Conservation (phyloP, 371 early-diverging fungal genomes). For the Mucor mucedo region DNA sequence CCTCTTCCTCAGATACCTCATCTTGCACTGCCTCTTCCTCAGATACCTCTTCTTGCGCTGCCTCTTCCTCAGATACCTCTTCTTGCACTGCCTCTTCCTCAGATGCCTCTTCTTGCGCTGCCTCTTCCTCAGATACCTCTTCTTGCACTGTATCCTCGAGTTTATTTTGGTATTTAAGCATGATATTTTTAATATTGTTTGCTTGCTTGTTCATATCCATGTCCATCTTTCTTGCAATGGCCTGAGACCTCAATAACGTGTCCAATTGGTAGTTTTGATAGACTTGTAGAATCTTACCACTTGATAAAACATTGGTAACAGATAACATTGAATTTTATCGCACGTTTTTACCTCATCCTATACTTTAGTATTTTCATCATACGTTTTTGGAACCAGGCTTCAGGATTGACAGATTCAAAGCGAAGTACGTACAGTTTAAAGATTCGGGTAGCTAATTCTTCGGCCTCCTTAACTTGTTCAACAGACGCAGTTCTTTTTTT, state of each 20-base stretch:
- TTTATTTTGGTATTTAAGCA: background rate
- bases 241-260: background rate
- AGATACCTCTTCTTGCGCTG: background rate
- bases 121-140: background rate
- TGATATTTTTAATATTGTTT: background rate
- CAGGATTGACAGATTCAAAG: conserved; percentile 1
- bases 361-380: conserved; percentile 1
- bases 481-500: too few relatives aligned
- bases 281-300: background rate
- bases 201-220: background rate
- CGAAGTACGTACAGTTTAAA: conserved; percentile 6
- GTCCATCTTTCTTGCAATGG: background rate
- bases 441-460: background rate
- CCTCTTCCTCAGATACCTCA: background rate
- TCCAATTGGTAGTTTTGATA: background rate
- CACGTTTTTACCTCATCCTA: conserved; percentile 9
- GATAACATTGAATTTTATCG: background rate
- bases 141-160: background rate
- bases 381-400: conserved; percentile 1
- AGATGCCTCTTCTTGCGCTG: background rate
- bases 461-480: background rate
- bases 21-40: background rate
- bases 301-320: background rate
- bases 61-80: background rate
- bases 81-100: background rate